Base-by-base conservation (phyloP, 2,329 filamentous ascomycete genomes). In the Hawksworthiomyces lignivorus region DNA sequence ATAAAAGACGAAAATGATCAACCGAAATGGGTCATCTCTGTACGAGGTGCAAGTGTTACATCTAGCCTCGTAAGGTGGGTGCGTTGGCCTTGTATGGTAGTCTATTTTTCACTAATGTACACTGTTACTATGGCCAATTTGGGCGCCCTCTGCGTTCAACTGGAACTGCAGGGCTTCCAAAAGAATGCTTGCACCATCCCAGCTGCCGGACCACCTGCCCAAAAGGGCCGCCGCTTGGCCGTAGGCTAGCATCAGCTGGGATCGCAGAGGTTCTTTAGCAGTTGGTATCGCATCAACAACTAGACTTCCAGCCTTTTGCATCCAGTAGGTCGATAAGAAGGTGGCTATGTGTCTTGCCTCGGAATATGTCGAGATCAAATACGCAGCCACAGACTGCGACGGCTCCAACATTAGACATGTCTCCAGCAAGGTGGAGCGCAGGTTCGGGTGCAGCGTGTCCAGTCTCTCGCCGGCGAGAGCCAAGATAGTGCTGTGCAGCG, bases 281-380 rank as follows among this genome's bases (percentile, higher is more conserved):
- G 7, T 26, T 5, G 9, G 9, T 9, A 41, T 18, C 7, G 22
- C 31, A 14, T 31, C 32, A 8, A 24, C n/a, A 6, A 36, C 15
- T n/a, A 36, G 5, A 2, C 5, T n/a, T 14, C 9, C 39, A 4
- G 32, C 39, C 7, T 26, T 18, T 19, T 41, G 39, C 10, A 41
- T 33, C 39, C 39, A 41, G 26, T 41, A 41, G 28, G 39, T n/a
- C 5, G 39, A 36, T 7, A 31, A 15, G 12, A 36, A 41, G 1
- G 39, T 41, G 8, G 39, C 39, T 6, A 41, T 11, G n/a, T 22
- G 36, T 26, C 8, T 20, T 1, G 18, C 26, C n/a, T 12, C 14
- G 12, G 10, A 1, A 27, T 31, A 24, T 2, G 32, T 27, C 1
- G 35, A 24, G 5, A 41, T 19, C 7, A 41, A 20, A 2, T 9